These are phyloP conservation scores for Aureobasidium sp. DNA, from an alignment of 2,329 filamentous ascomycete genomes.

Conservation along the genomic window DNA sequence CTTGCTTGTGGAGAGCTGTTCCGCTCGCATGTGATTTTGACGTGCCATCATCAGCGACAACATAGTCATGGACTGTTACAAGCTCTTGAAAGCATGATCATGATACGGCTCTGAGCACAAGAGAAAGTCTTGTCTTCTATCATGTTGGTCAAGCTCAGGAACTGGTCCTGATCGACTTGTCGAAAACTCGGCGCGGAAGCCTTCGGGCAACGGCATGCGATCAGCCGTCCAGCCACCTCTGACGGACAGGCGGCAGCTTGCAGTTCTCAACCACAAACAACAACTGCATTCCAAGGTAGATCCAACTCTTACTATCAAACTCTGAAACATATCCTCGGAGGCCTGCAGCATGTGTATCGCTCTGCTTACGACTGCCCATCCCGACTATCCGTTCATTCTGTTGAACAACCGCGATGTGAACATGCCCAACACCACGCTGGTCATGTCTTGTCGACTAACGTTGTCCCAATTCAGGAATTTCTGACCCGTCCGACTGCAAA, in stretches of 20 bases:
- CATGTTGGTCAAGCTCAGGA: neutral
- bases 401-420: conserved; percentile 41
- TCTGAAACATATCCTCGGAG: neutral
- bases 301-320: neutral
- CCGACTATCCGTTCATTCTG: conserved; percentile 41
- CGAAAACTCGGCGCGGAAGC: neutral
- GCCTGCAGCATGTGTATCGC: conserved; percentile 38
- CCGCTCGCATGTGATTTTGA: neutral
- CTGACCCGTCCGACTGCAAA: conserved; percentile 51
- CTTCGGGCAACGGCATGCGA: neutral
- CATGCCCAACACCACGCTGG: neutral
- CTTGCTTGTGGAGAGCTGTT: neutral
- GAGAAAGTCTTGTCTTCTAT: neutral
- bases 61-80: no score
- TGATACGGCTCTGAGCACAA: neutral
- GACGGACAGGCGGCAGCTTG: neutral
- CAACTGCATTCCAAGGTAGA: neutral
- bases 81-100: neutral
- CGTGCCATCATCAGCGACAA: no score
- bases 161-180: neutral
- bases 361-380: conserved; percentile 39
- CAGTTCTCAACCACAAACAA: neutral
- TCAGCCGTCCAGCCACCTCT: conserved; percentile 1
- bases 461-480: conserved; percentile 41
- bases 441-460: neutral